Conservation (phyloP, 2,329 filamentous ascomycete species). For the Parastagonospora nodorum region DNA sequence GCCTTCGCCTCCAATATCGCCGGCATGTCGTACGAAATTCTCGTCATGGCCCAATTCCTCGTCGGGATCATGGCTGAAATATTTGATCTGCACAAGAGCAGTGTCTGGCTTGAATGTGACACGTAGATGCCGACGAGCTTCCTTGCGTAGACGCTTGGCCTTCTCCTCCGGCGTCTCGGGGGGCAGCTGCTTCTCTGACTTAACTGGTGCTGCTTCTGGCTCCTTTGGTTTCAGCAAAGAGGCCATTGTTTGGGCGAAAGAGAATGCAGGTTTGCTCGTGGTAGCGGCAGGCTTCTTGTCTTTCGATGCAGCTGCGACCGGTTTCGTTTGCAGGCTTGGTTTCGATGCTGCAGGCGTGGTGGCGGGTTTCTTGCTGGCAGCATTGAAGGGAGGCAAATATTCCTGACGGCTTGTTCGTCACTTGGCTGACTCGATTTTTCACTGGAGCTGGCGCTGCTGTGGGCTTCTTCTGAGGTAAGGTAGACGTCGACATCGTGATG, state of each 20-base stretch:
- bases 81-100: constrained; percentile 67
- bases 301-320: constrained; percentile 23
- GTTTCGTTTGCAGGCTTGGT: constrained; percentile 30
- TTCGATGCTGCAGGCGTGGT: constrained; percentile 30
- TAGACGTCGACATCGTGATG: too few relatives aligned
- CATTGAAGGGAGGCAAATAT: constrained; percentile 55
- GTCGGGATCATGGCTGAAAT: constrained; percentile 73
- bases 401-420: constrained; percentile 51
- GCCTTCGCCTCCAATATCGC: constrained; percentile 70
- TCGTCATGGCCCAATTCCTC: constrained; percentile 71
- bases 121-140: constrained; percentile 70
- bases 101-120: constrained; percentile 73
- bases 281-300: constrained; percentile 35
- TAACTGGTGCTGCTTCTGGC: constrained; percentile 51
- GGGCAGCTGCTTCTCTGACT: constrained; percentile 58
- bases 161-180: constrained; percentile 72
- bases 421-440: constrained; percentile 42
- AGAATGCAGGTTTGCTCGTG: constrained; percentile 41
- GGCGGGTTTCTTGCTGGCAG: constrained; percentile 51
- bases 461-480: constrained; percentile 4
- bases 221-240: constrained; percentile 60
- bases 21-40: constrained; percentile 73
- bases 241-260: constrained; percentile 49
- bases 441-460: constrained; percentile 27
- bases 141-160: constrained; percentile 71